Conservation (phyloP, 305 asterid genomes). For the Ajuga reptans region DNA sequence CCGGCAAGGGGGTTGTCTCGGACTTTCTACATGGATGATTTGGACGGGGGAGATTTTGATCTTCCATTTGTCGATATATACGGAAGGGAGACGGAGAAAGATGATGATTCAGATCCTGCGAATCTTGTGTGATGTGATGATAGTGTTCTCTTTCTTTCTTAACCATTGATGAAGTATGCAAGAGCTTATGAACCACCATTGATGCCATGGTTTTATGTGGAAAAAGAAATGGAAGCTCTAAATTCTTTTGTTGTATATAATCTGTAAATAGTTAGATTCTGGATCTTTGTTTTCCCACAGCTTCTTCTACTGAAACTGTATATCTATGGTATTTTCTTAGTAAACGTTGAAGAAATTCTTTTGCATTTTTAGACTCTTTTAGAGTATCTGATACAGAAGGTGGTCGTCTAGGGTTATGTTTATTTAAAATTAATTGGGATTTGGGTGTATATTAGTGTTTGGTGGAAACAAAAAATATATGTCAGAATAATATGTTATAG, state of each 20-base stretch:
- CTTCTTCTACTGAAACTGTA: background rate
- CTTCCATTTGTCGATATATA: slow-evolving; percentile 70
- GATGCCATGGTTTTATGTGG: background rate
- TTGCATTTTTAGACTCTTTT: too few relatives aligned
- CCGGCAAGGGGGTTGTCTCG: slow-evolving; percentile 41
- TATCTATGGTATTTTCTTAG: background rate
- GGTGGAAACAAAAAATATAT: too few relatives aligned
- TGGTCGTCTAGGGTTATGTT: too few relatives aligned
- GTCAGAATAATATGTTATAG: too few relatives aligned
- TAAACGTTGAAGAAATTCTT: background rate
- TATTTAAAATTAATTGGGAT: too few relatives aligned
- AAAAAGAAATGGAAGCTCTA: slow-evolving; percentile 14
- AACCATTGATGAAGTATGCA: slow-evolving; percentile 13
- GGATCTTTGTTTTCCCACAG: slow-evolving; percentile 5
- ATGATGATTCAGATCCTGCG: slow-evolving; percentile 30
- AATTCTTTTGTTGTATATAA: slow-evolving; percentile 55
- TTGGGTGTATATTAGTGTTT: too few relatives aligned
- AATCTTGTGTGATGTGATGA: slow-evolving; percentile 36
- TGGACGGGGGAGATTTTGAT: slow-evolving; percentile 56
- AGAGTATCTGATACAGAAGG: too few relatives aligned
- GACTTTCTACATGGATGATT: slow-evolving; percentile 62
- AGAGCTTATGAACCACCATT: background rate
- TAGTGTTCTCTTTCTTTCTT: background rate
- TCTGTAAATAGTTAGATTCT: slow-evolving; percentile 26
- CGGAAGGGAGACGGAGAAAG: slow-evolving; percentile 27